phyloP scores from a whole-genome alignment of 441 rosid species.

The Theobroma grandiflorum region DNA sequence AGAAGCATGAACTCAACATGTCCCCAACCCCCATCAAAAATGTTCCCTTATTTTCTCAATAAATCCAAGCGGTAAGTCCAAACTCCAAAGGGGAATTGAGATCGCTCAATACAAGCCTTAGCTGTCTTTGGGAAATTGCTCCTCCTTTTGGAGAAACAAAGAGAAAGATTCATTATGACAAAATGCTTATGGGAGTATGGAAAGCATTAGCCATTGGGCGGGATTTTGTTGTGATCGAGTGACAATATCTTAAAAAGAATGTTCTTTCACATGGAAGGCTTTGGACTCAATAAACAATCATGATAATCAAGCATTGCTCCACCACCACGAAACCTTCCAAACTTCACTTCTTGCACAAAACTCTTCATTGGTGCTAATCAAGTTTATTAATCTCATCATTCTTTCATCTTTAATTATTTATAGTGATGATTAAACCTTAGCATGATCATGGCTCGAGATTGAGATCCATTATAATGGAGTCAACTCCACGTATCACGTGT shows the following conservation, averaged over 20 bases:
- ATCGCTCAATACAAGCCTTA: slow-evolving; percentile 26
- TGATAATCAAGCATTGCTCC: slow-evolving; percentile 30
- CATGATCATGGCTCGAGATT: slow-evolving; percentile 31
- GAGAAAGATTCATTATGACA: slow-evolving; percentile 11
- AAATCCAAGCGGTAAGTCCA: slow-evolving; percentile 8
- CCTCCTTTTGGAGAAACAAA: neutral
- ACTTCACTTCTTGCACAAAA: neutral
- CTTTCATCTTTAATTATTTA: neutral
- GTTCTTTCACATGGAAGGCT: slow-evolving; percentile 47
- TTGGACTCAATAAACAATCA: slow-evolving; percentile 27
- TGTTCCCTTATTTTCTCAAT: slow-evolving; percentile 26
- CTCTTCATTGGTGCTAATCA: neutral
- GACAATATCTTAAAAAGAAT: slow-evolving; percentile 37
- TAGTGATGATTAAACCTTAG: neutral
- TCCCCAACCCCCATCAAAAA: slow-evolving; percentile 34
- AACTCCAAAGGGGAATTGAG: neutral
- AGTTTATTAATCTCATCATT: neutral
- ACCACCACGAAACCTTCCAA: slow-evolving; percentile 35
- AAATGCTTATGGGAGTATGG: neutral
- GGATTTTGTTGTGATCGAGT: neutral
- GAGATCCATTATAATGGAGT: slow-evolving; percentile 12
- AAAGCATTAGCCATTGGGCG: neutral
- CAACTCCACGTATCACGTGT: slow-evolving; percentile 29
- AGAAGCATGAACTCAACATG: slow-evolving; percentile 39
- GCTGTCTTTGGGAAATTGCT: slow-evolving; percentile 35